Evolutionary conservation across 2,329 filamentous ascomycete species (phyloP), one percentile per base, ranked within the genome.

Genomic region (Aspergillus awamori): DNA sequence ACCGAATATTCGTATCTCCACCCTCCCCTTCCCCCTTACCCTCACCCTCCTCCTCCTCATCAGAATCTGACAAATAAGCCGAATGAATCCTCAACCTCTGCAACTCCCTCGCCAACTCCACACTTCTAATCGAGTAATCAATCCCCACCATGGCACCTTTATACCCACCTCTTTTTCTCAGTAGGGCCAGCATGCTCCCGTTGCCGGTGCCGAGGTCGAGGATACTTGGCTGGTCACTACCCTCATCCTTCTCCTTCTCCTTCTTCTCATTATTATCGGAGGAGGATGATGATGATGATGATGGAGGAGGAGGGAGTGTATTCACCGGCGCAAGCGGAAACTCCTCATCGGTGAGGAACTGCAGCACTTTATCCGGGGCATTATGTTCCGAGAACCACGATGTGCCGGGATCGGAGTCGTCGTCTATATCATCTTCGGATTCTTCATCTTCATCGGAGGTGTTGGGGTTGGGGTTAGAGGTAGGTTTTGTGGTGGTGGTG

Each of bases 341-440:
- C 1, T 76, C 76, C 13, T 80, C 76, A 3, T 81, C 77, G 3
- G 81, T 81, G 7, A 96, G 84, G 74, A 89, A 93, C 8, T 81
- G 76, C 24, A 96, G 78, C 62, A 96, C 87, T 72, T 93, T 93
- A 64, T 88, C 83, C 72, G 97, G 92, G 63, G 95, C 95, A 72
- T 90, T 87, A 33, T 92, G 91, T 79, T 98, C 95, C 75, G 93
- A 90, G 84, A 99, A 99, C 95, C 95, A 99, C 70, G 95, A 88
- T 30, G 93, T 96, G 67, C 94, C 94, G 62, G 89, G 89, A 81
- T 81, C 77, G 10, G 97, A 91, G 59, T 85, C 78, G 8, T 91
- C 87, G 78, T 96, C 87, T 64, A 85, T 76, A 57, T 86, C 79
- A 76, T 80, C 75, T 57, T 85, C 79, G 7, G 26, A 28, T 77